These are phyloP conservation scores for Apiospora sp. DNA, from an alignment of 2,329 filamentous ascomycete genomes.

Conservation along the genomic window DNA sequence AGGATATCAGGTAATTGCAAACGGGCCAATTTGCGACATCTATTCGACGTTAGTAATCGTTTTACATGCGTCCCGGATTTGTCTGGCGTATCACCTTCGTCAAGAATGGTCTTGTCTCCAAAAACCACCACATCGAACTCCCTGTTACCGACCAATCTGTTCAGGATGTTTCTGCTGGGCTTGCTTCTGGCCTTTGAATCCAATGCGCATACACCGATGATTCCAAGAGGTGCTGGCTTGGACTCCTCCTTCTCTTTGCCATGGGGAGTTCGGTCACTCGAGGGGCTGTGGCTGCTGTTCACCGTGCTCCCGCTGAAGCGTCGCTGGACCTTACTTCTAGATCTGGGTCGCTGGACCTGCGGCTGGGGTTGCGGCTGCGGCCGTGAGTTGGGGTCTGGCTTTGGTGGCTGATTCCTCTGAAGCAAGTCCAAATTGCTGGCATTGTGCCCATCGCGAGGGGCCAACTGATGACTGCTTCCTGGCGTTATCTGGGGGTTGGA, in stretches of 20 bases:
- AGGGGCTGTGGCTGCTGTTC: slow-evolving; percentile 83
- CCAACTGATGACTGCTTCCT: slow-evolving; percentile 52
- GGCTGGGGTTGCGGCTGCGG: slow-evolving; percentile 51
- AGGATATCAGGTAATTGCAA: slow-evolving; percentile 92
- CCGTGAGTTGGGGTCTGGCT: slow-evolving; percentile 38
- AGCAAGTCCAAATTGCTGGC: slow-evolving; percentile 56
- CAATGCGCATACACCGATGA: slow-evolving; percentile 93
- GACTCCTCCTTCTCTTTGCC: slow-evolving; percentile 66
- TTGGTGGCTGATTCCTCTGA: slow-evolving; percentile 48
- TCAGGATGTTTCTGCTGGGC: slow-evolving; percentile 94
- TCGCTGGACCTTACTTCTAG: slow-evolving; percentile 74
- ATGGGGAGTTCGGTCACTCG: slow-evolving; percentile 69
- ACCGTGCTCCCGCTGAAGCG: slow-evolving; percentile 83
- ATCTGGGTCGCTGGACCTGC: slow-evolving; percentile 50
- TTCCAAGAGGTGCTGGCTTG: slow-evolving; percentile 67
- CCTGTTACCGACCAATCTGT: slow-evolving; percentile 85
- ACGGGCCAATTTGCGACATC: slow-evolving; percentile 50
- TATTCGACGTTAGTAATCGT: slow-evolving; percentile 43
- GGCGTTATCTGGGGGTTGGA: slow-evolving; percentile 52
- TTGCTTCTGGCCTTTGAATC: slow-evolving; percentile 97
- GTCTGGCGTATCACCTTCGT: slow-evolving; percentile 71
- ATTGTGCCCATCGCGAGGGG: slow-evolving; percentile 47
- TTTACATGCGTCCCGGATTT: neutral
- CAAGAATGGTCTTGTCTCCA: slow-evolving; percentile 97
- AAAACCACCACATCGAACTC: slow-evolving; percentile 98